These are phyloP conservation scores for Cryptococcus depauperatus DNA, from an alignment of 1,284 basidiomycete species.

Conservation along the genomic window DNA sequence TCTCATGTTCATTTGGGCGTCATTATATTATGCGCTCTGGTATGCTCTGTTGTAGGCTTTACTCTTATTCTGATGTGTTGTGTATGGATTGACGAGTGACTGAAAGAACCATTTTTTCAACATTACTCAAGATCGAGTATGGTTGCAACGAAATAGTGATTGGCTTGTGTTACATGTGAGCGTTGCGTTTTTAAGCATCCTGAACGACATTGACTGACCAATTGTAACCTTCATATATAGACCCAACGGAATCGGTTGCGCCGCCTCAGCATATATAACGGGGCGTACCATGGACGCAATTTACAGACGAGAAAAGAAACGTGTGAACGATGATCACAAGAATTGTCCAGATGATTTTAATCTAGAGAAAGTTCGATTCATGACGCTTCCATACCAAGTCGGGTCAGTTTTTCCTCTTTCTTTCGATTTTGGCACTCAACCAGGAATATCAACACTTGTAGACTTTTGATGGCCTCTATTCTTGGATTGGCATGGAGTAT, in stretches of 20 bases:
- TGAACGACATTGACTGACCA: neutral
- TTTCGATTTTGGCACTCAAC: too few relatives aligned
- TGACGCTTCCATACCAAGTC: too few relatives aligned
- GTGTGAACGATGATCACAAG: constrained; percentile 35
- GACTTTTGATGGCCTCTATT: constrained; percentile 18
- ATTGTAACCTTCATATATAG: too few relatives aligned
- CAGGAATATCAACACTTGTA: too few relatives aligned
- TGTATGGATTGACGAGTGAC: too few relatives aligned
- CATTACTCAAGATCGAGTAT: constrained; percentile 36
- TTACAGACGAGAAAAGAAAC: constrained; percentile 32
- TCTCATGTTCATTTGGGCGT: constrained; percentile 29
- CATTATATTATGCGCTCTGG: constrained; percentile 40
- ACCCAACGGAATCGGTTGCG: constrained; percentile 35
- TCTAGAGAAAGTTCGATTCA: constrained; percentile 30
- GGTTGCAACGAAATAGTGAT: constrained; percentile 37
- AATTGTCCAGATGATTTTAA: constrained; percentile 32
- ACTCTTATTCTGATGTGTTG: too few relatives aligned
- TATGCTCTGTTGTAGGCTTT: constrained; percentile 41
- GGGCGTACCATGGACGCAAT: constrained; percentile 38
- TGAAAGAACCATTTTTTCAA: constrained; percentile 42
- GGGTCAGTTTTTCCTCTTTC: too few relatives aligned
- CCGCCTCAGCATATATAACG: constrained; percentile 28
- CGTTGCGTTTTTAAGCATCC: neutral
- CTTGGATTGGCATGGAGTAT: constrained; percentile 34
- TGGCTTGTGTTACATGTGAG: constrained; percentile 43